Base-by-base conservation (phyloP, 768 basidiomycete genomes). In the Pulveroboletus sp. region DNA sequence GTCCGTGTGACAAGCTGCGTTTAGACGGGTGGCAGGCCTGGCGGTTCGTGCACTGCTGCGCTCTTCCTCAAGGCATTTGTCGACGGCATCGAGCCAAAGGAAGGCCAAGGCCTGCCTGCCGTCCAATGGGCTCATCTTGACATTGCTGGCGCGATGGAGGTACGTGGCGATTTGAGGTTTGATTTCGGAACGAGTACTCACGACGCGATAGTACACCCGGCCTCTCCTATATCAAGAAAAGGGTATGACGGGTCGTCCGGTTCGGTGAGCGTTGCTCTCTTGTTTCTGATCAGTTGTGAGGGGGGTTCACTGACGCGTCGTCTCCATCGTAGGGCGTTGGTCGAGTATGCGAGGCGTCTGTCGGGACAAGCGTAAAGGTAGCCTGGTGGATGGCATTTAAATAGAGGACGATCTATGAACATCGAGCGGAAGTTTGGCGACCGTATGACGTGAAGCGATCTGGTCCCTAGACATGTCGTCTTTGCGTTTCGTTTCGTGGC, bases 101-200 rank as follows among this genome's bases (percentile, higher is more conserved):
- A 80, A 12, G 82, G 79, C 37, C 60, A 75, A 49, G 75, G 74
- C 42, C 73, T 73, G 6, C 73, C 80, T 6, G 64, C 70, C 12
- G 68, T 90, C 56, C 80, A 81, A 53, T 94, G 91, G 89, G 92
- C 91, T 1, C 92, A 93, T 65, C 68, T 93, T 36, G 92, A 94
- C 60, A 92, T 92, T 49, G 89, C 82, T 11, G 83, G 86, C 13
- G 69, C 78, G 16, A 88, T 88, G 86, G 86, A 89, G 69, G 80
- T 81, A 34, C 45, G 74, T 67, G 45, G 37, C 23, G 47, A 53
- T 40, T 52, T 49, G 1, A 30, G 55, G 5, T 38, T 5, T 32
- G 1, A 40, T 42, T 37, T 39, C 9, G 20, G 5, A 9, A 24
- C 3, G 6, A 1, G 1, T 32, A 7, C 36, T 55, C 37, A 43